Evolutionary conservation across 176 grass and related monocot genomes (phyloP).

Genomic region (Aechmea fasciata): DNA sequence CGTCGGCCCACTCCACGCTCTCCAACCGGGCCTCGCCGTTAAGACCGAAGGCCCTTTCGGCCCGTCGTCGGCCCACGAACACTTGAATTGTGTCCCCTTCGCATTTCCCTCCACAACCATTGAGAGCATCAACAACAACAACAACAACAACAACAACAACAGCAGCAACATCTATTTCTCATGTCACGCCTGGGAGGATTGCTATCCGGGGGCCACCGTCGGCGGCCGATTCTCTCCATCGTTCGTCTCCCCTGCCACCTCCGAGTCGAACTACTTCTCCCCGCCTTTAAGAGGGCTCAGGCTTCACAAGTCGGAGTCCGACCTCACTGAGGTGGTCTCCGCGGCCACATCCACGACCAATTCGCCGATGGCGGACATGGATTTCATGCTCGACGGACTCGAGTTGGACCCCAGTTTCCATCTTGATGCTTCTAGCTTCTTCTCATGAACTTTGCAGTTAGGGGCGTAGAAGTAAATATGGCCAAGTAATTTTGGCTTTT

Average conservation of each 20-base stretch:
- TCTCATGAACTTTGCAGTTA: constrained; percentile 3
- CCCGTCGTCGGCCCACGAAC: constrained; percentile 15
- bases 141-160: background rate
- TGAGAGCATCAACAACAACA: background rate
- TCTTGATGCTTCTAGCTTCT: constrained; percentile 14
- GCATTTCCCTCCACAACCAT: constrained; percentile 4
- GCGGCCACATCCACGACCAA: constrained; percentile 10
- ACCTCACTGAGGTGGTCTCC: constrained; percentile 11
- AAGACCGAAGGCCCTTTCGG: background rate
- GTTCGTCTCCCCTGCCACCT: constrained; percentile 9
- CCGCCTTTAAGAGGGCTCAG: background rate
- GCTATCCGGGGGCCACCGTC: background rate
- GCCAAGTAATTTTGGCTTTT: background rate
- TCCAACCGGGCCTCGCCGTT: background rate
- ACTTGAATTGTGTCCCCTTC: constrained; percentile 1
- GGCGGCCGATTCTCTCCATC: background rate
- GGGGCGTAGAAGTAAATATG: background rate
- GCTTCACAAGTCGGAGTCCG: constrained; percentile 5
- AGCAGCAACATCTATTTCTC: background rate
- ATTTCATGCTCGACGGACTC: constrained; percentile 9
- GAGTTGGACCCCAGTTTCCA: constrained; percentile 9
- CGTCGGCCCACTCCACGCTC: background rate
- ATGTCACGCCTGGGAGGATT: background rate
- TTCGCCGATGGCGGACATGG: constrained; percentile 25
- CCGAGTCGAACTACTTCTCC: constrained; percentile 11